Conservation (phyloP, 371 early-diverging fungal species). For the Saksenaea oblongispora region DNA sequence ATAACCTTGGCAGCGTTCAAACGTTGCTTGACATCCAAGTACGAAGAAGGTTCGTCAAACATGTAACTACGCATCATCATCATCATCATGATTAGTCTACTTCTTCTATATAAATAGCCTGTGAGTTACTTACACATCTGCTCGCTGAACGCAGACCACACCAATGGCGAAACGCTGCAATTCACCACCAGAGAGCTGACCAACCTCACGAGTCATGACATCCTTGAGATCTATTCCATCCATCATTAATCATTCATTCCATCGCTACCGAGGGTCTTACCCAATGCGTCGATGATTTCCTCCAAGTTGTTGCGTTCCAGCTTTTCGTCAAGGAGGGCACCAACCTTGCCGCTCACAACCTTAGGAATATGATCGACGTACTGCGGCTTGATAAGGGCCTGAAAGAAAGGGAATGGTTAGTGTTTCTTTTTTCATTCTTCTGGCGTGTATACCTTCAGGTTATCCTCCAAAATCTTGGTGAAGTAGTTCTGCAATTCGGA, state of each 20-base stretch:
- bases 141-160: slow-evolving; percentile 84
- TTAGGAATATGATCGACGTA: slow-evolving; percentile 97
- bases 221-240: slow-evolving; percentile 75
- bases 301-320: slow-evolving; percentile 75
- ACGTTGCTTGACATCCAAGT: slow-evolving; percentile 99
- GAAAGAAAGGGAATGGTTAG: background rate
- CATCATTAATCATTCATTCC: background rate
- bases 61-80: slow-evolving; percentile 74
- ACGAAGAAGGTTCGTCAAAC: slow-evolving; percentile 99
- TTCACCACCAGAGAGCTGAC: slow-evolving; percentile 98
- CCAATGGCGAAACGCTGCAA: slow-evolving; percentile 99
- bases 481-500: slow-evolving; percentile 99
- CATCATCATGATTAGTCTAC: background rate
- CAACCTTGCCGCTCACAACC: slow-evolving; percentile 86
- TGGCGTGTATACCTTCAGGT: slow-evolving; percentile 65
- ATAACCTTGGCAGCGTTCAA: slow-evolving; percentile 97
- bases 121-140: slow-evolving; percentile 75
- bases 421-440: background rate
- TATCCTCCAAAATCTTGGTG: slow-evolving; percentile 96
- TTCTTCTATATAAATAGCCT: background rate
- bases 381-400: slow-evolving; percentile 96
- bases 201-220: slow-evolving; percentile 88
- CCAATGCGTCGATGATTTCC: slow-evolving; percentile 73
- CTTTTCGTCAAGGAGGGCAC: slow-evolving; percentile 75
- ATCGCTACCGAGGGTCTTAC: slow-evolving; percentile 30